Evolutionary conservation across 805 yeast genomes (phyloP), one percentile per base, ranked within the genome.

Genomic region (Wickerhamiella slavikovae): DNA sequence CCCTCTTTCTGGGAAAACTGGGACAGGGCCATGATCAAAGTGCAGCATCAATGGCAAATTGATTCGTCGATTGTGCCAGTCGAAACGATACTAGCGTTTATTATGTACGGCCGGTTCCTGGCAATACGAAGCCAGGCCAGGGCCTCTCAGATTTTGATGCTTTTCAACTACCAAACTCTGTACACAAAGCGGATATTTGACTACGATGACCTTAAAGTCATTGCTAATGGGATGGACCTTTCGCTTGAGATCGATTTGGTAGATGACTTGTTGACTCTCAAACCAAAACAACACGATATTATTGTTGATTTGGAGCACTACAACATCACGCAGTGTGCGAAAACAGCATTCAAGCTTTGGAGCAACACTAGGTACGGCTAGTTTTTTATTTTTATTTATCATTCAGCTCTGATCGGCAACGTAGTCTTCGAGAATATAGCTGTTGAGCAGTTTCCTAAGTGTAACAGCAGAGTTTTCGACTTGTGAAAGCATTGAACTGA

Each of bases 351-450:
- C n/a, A n/a, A n/a, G n/a, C n/a, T n/a, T n/a, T n/a, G n/a, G n/a
- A n/a, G n/a, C n/a, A n/a, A n/a, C n/a, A n/a, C n/a, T n/a, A n/a
- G n/a, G n/a, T n/a, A n/a, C n/a, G n/a, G n/a, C n/a, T n/a, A n/a
- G n/a, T n/a, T n/a, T n/a, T n/a, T n/a, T n/a, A n/a, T n/a, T n/a
- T n/a, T n/a, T n/a, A n/a, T n/a, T n/a, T n/a, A n/a, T n/a, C n/a
- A n/a, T n/a, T n/a, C n/a, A 7, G 21, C 9, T 22, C 13, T 10
- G 6, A n/a, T 9, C 7, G n/a, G n/a, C 14, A 5, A 35, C 39
- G 24, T 42, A 42, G 34, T 39, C 43, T 31, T 43, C 47, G 3
- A 43, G 32, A 1, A 43, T 24, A 29, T 35, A 38, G 6, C 42
- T 36, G 15, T 39, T 36, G 25, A 43, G 36, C 12, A 39, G 27